Evolutionary conservation across 148 eudicot species (phyloP).

Genomic region (Chenopodium album): DNA sequence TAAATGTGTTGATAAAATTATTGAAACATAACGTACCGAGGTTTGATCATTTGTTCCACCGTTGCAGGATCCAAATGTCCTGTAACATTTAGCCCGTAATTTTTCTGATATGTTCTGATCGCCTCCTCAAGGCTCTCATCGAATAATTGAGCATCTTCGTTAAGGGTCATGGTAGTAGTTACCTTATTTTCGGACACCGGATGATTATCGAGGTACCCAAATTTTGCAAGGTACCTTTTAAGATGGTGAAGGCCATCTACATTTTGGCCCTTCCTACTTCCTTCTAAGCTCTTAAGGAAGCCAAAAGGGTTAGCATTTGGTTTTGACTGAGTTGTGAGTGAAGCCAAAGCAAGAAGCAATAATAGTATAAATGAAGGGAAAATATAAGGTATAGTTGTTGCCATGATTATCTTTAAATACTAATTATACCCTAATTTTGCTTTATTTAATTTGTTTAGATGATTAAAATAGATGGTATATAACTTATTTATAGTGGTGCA

Average conservation of each 20-base stretch:
- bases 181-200: not conserved
- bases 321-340: slow-evolving; percentile 14
- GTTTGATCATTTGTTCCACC: slow-evolving; percentile 18
- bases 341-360: not conserved
- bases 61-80: slow-evolving; percentile 27
- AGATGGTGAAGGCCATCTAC: slow-evolving; percentile 23
- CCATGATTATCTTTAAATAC: too few species aligned
- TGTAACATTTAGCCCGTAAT: slow-evolving; percentile 17
- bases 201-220: slow-evolving; percentile 23
- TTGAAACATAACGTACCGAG: slow-evolving; percentile 5
- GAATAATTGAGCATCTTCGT: slow-evolving; percentile 4
- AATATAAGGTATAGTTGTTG: too few species aligned
- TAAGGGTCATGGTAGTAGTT: not conserved
- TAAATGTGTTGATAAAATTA: not conserved
- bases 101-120: slow-evolving; percentile 26
- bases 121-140: slow-evolving; percentile 25
- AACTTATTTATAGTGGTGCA: too few species aligned
- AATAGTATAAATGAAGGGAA: too few species aligned
- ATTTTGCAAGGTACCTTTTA: slow-evolving; percentile 17
- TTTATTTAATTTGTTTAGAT: too few species aligned
- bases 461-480: too few species aligned
- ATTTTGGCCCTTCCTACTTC: slow-evolving; percentile 19
- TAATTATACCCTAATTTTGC: too few species aligned
- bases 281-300: slow-evolving; percentile 9
- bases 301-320: slow-evolving; percentile 1